Evolutionary conservation across 2,329 filamentous ascomycete species (phyloP).

Genomic region (Balansia obtecta): DNA sequence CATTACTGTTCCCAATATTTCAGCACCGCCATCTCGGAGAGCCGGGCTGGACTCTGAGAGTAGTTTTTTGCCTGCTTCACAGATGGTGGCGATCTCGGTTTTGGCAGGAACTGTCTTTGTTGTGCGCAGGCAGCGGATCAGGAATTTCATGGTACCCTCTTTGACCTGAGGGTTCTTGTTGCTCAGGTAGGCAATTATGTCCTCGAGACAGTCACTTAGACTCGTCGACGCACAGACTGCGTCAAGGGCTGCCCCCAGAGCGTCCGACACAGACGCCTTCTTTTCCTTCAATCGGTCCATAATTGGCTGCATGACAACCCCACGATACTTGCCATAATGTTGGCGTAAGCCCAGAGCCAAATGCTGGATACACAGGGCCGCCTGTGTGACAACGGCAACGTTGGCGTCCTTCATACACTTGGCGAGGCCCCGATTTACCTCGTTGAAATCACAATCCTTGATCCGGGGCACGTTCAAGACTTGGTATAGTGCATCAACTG

Average conservation of each 20-base stretch:
- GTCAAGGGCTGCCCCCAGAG: slow-evolving; percentile 75
- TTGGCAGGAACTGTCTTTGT: slow-evolving; percentile 77
- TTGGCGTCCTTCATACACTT: slow-evolving; percentile 99
- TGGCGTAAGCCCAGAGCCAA: slow-evolving; percentile 76
- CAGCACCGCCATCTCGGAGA: slow-evolving; percentile 78
- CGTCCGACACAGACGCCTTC: slow-evolving; percentile 80
- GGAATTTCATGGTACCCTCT: slow-evolving; percentile 84
- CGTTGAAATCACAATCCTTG: slow-evolving; percentile 79
- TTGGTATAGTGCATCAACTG: slow-evolving; percentile 67
- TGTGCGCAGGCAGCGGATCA: slow-evolving; percentile 75
- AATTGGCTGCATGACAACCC: slow-evolving; percentile 73
- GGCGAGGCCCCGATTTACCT: slow-evolving; percentile 70
- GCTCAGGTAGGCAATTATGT: slow-evolving; percentile 69
- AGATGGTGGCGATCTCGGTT: slow-evolving; percentile 69
- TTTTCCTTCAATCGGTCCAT: slow-evolving; percentile 97
- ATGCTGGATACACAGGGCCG: slow-evolving; percentile 83
- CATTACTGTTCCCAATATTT: slow-evolving; percentile 89
- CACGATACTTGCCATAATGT: slow-evolving; percentile 68
- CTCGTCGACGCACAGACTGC: slow-evolving; percentile 51
- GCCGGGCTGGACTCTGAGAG: slow-evolving; percentile 80
- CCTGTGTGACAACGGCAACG: slow-evolving; percentile 83
- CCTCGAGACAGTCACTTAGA: slow-evolving; percentile 79
- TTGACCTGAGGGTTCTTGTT: slow-evolving; percentile 99
- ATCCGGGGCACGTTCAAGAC: slow-evolving; percentile 77
- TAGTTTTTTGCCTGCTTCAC: slow-evolving; percentile 81